Base-by-base conservation (phyloP, 192 early-diverging fungal species). In the Coemansia erecta region DNA sequence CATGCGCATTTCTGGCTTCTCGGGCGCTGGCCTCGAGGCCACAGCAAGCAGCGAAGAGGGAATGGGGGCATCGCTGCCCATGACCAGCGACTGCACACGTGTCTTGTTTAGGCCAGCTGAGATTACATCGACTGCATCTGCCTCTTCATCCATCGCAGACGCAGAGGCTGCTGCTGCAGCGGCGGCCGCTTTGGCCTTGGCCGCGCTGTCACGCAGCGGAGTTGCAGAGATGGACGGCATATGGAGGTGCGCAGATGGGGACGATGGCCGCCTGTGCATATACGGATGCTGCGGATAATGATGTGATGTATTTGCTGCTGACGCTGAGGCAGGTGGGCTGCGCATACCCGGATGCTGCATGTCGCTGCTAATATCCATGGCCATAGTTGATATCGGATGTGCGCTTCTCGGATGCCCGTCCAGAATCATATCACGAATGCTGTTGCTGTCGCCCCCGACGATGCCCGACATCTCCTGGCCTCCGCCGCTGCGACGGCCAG, bases 61-160 rank as follows among this genome's bases (percentile, higher is more conserved):
- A n/a, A 64, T 19, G 17, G 74, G 61, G 50, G 58, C 45, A 48
- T 61, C 56, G 26, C 35, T 35, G 28, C 57, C 49, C 46, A 62
- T 43, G 26, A 72, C 48, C 19, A 77, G 58, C 35, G 75, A 71
- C 66, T 78, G 75, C 58, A 78, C 75, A 58, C 70, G 75, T 62
- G 75, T 60, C 56, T 69, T 64, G 68, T 70, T 53, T 60, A 70
- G 51, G 11, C 67, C 63, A 26, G 60, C 67, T 51, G 73, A 69
- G 18, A 70, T 59, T 17, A 63, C 67, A 0, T 76, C 73, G 19
- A 70, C 63, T 2, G 65, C 61, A 21, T 24, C 28, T 2, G 53
- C 46, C 23, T 5, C 35, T 37, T 37, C 35, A 37, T 37, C 35
- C 8, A 3, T 37, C 6, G 35, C 35, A 37, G 35, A 37, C 35